phyloP scores from a whole-genome alignment of 169 alveolate species.

The Plasmodium berghei region DNA sequence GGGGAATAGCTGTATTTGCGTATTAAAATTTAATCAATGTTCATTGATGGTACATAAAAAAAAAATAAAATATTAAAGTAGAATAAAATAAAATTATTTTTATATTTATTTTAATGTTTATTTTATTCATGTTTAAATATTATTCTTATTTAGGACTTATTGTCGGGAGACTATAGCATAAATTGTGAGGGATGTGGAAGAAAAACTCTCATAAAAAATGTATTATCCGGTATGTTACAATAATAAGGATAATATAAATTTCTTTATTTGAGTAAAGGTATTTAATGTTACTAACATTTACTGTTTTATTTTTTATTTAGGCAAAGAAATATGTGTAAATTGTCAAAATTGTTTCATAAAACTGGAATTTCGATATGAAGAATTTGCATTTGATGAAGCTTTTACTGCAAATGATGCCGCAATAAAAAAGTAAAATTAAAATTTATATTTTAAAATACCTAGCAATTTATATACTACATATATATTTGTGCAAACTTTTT shows the following conservation, averaged over 20 bases:
- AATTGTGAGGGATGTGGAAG: conserved; percentile 70
- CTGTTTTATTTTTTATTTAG: conserved; percentile 5
- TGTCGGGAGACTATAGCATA: conserved; percentile 43
- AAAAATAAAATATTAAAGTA: neutral
- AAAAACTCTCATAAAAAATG: conserved; percentile 53
- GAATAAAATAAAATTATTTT: conserved; percentile 4
- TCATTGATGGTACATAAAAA: conserved; percentile 39
- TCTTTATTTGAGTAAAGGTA: neutral
- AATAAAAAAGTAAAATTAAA: conserved; percentile 44
- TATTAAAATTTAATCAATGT: conserved; percentile 66
- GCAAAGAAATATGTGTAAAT: conserved; percentile 48
- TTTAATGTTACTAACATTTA: neutral
- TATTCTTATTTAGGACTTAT: conserved; percentile 13
- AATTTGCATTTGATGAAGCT: conserved; percentile 49
- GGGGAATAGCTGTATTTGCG: conserved; percentile 57
- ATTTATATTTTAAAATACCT: neutral
- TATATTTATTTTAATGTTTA: neutral
- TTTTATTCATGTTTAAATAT: conserved; percentile 1
- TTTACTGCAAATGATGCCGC: conserved; percentile 41
- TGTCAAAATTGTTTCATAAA: conserved; percentile 64
- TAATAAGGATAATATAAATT: neutral
- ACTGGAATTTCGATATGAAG: conserved; percentile 56
- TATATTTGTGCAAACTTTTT: neutral
- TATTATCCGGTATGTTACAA: conserved; percentile 38
- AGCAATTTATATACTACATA: neutral